phyloP scores from a whole-genome alignment of 345 rosid genomes.

The Carallia pectinifolia region DNA sequence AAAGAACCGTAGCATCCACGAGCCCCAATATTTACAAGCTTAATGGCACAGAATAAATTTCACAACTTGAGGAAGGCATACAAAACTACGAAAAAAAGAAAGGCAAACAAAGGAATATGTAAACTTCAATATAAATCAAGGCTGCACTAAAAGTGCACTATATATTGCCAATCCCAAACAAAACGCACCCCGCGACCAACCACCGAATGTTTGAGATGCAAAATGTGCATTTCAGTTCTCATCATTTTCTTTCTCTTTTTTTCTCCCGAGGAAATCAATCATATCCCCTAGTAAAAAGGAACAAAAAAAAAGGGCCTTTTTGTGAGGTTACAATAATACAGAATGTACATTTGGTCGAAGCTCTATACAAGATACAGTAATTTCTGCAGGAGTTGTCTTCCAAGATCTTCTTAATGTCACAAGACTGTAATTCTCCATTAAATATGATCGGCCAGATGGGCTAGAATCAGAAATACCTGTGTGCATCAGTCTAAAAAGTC shows the following conservation, averaged over 20 bases:
- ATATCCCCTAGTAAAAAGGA: slow-evolving; percentile 14
- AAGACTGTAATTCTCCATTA: slow-evolving; percentile 10
- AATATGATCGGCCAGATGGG: slow-evolving; percentile 5
- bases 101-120: no score
- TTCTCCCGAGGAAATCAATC: slow-evolving; percentile 6
- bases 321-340: slow-evolving; percentile 43
- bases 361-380: slow-evolving; percentile 42
- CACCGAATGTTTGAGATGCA: no score
- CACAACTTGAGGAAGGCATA: no score
- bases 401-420: slow-evolving; percentile 20
- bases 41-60: no score
- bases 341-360: slow-evolving; percentile 34
- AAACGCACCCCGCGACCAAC: no score
- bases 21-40: no score
- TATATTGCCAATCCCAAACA: no score
- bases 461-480: neutral
- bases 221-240: neutral
- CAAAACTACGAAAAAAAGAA: no score
- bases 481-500: slow-evolving; percentile 33
- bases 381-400: slow-evolving; percentile 9
- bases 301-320: slow-evolving; percentile 11
- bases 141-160: no score
- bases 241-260: neutral
- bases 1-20: no score
- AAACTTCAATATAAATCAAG: no score